Conservation (phyloP, 202 grass and related monocot species). For the Digitaria exilis region DNA sequence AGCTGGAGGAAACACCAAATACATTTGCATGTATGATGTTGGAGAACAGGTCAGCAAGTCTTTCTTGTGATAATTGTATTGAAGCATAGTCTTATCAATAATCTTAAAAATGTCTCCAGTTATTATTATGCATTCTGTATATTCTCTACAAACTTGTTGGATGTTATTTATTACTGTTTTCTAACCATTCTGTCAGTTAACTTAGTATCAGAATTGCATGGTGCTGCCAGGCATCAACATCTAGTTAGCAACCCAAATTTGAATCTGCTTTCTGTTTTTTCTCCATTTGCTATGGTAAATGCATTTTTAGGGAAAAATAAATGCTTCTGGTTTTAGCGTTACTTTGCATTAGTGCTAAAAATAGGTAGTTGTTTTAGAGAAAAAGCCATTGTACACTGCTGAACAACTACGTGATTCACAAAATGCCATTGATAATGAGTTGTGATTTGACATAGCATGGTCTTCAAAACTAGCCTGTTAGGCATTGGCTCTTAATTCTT, state of each 20-base stretch:
- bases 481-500: too few relatives aligned
- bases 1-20: constrained; percentile 91
- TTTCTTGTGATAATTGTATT: constrained; percentile 25
- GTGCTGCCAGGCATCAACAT: neutral
- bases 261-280: neutral
- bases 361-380: neutral
- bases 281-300: neutral
- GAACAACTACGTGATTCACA: neutral
- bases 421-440: neutral
- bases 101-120: neutral
- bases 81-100: neutral
- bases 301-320: constrained; percentile 3
- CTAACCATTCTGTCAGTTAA: neutral
- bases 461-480: too few relatives aligned
- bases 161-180: constrained; percentile 13
- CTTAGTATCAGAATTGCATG: neutral
- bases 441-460: too few relatives aligned
- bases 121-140: neutral
- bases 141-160: neutral
- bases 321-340: neutral
- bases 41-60: constrained; percentile 76
- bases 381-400: neutral
- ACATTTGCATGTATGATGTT: constrained; percentile 97
- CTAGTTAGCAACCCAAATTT: neutral
- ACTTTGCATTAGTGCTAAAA: neutral